Conservation (phyloP, 805 yeast genomes). For the Kockiozyma suomiensis region DNA sequence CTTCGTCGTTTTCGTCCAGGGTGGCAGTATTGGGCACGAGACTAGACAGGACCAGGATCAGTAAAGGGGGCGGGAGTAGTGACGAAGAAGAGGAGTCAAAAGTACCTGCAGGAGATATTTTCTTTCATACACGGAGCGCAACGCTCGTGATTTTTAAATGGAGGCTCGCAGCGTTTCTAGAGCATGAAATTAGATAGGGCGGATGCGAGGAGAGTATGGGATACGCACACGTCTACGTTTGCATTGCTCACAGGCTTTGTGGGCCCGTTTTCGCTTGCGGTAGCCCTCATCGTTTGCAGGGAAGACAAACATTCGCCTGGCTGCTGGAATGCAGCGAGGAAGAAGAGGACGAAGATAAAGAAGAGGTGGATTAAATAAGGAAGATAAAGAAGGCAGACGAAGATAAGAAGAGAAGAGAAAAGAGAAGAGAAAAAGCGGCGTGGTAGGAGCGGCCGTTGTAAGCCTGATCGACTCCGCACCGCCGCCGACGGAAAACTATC, state of each 20-base stretch:
- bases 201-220: too few species aligned
- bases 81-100: neutral
- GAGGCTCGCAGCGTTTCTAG: slow-evolving; percentile 42
- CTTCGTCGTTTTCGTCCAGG: neutral
- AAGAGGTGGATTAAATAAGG: neutral
- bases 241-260: slow-evolving; percentile 49
- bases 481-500: slow-evolving; percentile 9
- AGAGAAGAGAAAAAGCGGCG: neutral
- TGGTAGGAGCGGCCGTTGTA: neutral
- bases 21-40: slow-evolving; percentile 15
- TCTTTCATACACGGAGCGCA: slow-evolving; percentile 44
- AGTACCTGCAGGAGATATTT: slow-evolving; percentile 39
- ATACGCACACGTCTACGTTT: slow-evolving; percentile 42
- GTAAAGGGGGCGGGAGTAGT: neutral
- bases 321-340: neutral
- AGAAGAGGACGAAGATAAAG: neutral
- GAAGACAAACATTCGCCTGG: slow-evolving; percentile 45
- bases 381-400: neutral
- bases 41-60: slow-evolving; percentile 5
- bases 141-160: slow-evolving; percentile 36
- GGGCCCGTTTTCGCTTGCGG: slow-evolving; percentile 49
- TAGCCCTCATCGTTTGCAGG: slow-evolving; percentile 49
- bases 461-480: slow-evolving; percentile 4
- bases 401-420: neutral
- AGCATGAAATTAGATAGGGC: neutral